phyloP scores from a whole-genome alignment of 352 stramenopile species.

The Sclerospora graminicola region DNA sequence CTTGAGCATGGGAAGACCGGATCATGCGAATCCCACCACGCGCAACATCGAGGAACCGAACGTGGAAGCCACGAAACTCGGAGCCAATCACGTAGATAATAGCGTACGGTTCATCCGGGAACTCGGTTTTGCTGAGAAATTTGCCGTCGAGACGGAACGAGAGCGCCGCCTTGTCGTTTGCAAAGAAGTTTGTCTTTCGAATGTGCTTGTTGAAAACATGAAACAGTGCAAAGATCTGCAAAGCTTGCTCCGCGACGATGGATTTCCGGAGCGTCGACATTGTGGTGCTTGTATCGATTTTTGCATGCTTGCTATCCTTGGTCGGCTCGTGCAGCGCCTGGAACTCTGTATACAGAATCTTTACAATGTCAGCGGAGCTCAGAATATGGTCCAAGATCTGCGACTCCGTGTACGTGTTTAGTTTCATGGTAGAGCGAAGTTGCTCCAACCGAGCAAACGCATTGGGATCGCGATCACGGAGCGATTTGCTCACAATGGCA shows the following conservation, averaged over 20 bases:
- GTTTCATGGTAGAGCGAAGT: constrained; percentile 73
- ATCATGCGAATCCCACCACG: constrained; percentile 93
- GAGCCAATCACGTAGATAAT: constrained; percentile 93
- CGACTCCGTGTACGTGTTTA: constrained; percentile 82
- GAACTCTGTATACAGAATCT: constrained; percentile 75
- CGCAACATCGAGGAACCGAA: constrained; percentile 95
- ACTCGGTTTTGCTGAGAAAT: constrained; percentile 65
- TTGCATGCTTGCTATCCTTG: constrained; percentile 16
- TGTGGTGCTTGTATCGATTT: constrained; percentile 37
- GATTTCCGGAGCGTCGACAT: constrained; percentile 65
- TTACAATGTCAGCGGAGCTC: constrained; percentile 52
- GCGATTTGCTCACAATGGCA: constrained; percentile 66
- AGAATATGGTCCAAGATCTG: constrained; percentile 83
- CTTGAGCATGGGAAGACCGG: constrained; percentile 62
- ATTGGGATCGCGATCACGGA: constrained; percentile 62
- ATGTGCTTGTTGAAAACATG: constrained; percentile 78
- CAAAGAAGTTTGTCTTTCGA: constrained; percentile 81
- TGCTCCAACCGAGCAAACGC: constrained; percentile 70
- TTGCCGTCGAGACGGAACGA: constrained; percentile 64
- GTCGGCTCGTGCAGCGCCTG: constrained; percentile 49
- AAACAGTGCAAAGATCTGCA: constrained; percentile 77
- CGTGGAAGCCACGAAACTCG: constrained; percentile 96
- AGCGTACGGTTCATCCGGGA: constrained; percentile 86
- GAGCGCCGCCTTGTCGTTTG: constrained; percentile 65
- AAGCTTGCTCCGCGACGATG: constrained; percentile 59